A percentile compares a stretch with the other conserved stretches of the same genome.
These are phyloP conservation scores for Pseudonitzschia multistriata DNA, from an alignment of 108 stramenopile species.

Conservation along the genomic window DNA sequence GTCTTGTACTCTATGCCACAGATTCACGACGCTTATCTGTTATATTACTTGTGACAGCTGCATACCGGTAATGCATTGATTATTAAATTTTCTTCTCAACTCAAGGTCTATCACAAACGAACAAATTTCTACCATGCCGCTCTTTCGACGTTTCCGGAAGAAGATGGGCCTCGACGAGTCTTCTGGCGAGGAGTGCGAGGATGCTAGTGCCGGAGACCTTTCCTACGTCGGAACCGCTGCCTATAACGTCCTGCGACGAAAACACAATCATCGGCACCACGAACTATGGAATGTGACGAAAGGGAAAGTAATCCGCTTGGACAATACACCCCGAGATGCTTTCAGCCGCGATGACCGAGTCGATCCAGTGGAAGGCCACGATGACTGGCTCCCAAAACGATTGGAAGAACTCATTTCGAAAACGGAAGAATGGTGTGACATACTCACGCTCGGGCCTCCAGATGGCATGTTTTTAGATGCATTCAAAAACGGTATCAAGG, in stretches of 20 bases:
- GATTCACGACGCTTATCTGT: no score
- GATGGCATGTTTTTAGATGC: conserved; percentile 53
- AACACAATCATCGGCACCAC: conserved; percentile 54
- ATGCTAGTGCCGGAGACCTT: conserved; percentile 41
- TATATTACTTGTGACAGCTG: no score
- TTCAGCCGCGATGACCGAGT: conserved; percentile 19
- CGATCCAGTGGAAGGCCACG: conserved; percentile 45
- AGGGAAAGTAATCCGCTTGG: conserved; percentile 44
- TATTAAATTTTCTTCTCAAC: no score
- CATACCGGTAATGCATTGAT: no score
- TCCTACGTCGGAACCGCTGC: conserved; percentile 48
- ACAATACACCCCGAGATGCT: conserved; percentile 43
- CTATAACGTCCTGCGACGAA: conserved; percentile 45
- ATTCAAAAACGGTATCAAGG: conserved; percentile 37
- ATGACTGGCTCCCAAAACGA: conserved; percentile 53
- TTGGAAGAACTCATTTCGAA: conserved; percentile 38
- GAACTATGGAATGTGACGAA: conserved; percentile 69
- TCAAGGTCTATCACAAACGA: background rate
- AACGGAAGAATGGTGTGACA: conserved; percentile 53
- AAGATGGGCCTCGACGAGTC: conserved; percentile 39
- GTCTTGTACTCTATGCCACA: no score
- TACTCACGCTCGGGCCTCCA: conserved; percentile 48
- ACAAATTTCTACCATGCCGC: conserved; percentile 22
- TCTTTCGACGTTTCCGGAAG: conserved; percentile 16
- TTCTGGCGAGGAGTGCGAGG: conserved; percentile 55